Evolutionary conservation across 495 filamentous ascomycete species (phyloP), one percentile per base, ranked within the genome.

Genomic region (Neurospora hispaniola): DNA sequence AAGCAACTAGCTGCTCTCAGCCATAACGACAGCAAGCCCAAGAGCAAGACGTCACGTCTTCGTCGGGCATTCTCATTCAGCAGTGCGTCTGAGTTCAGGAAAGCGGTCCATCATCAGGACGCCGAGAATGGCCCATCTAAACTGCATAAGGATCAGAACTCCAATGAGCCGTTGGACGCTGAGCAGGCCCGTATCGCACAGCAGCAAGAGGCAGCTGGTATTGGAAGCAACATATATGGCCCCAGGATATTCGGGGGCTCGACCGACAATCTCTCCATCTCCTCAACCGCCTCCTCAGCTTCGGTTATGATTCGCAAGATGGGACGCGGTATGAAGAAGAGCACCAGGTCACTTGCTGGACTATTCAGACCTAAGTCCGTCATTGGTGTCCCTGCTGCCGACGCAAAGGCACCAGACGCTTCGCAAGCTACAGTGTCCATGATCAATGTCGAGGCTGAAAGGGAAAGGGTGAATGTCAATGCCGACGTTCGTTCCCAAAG

Each of bases 241-340:
- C 94, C 96, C 75, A 89, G 90, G 74, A 88, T 95, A 73, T 98
- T 98, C 80, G 86, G 90, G 31, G 92, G 94, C 35, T 99, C 96
- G 40, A 98, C 94, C 9, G 96, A 99, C 83, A 97, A 98, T 74
- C 80, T 99, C 18, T 98, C 96, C 4, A 94, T 99, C 71, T 98
- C 95, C 5, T 98, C 96, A 14, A 98, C 96, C 20, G 96, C 96
- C 40, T 98, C 96, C 8, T 99, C 96, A 27, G 96, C 96, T 35
- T 98, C 96, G 43, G 91, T 99, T 75, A 99, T 99, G 96, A 94
- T 99, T 78, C 90, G 96, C 40, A 99, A 99, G 85, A 98, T 99
- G 96, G 96, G 96, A 76, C 92, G 93, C 73, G 94, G 96, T 27
- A 91, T 98, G 90, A 99, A 97, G 88, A 94, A 93, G 81, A 90